Conservation (phyloP, 108 stramenopile species). For the Epipyxis sp. region DNA sequence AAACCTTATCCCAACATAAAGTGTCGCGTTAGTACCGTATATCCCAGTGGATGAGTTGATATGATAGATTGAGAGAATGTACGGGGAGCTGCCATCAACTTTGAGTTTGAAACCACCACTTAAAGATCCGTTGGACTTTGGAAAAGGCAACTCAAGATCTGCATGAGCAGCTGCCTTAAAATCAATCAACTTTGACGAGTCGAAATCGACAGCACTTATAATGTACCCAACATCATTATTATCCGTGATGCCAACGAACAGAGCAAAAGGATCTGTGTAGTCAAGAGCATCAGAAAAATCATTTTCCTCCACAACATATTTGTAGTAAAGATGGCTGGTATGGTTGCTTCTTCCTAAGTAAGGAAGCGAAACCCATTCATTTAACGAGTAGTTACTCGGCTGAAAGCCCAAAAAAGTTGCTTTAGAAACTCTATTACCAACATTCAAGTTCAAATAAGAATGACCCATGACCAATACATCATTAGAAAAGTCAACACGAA, state of each 20-base stretch:
- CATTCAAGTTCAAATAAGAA: not conserved
- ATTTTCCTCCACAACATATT: slow-evolving; percentile 4
- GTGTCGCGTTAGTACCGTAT: not conserved
- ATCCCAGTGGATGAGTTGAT: not conserved
- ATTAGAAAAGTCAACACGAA: not conserved
- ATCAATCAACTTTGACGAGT: too few species aligned
- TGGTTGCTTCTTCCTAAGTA: too few species aligned
- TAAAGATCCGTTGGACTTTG: not conserved
- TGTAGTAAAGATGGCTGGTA: not conserved
- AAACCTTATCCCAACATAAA: not conserved
- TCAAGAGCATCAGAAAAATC: not conserved
- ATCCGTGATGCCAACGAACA: not conserved
- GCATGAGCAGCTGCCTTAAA: not conserved
- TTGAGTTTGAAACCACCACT: not conserved
- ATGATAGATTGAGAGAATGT: not conserved
- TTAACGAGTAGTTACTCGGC: not conserved
- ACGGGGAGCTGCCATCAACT: slow-evolving; percentile 10
- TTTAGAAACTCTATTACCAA: not conserved
- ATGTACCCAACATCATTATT: not conserved
- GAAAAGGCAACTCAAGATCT: not conserved
- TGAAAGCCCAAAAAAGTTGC: not conserved
- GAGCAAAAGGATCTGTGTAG: not conserved
- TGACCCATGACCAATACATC: slow-evolving; percentile 8
- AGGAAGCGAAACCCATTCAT: not conserved
- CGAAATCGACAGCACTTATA: not conserved